phyloP scores from a whole-genome alignment of 148 eudicot species.

The Salicornia ramosissima region DNA sequence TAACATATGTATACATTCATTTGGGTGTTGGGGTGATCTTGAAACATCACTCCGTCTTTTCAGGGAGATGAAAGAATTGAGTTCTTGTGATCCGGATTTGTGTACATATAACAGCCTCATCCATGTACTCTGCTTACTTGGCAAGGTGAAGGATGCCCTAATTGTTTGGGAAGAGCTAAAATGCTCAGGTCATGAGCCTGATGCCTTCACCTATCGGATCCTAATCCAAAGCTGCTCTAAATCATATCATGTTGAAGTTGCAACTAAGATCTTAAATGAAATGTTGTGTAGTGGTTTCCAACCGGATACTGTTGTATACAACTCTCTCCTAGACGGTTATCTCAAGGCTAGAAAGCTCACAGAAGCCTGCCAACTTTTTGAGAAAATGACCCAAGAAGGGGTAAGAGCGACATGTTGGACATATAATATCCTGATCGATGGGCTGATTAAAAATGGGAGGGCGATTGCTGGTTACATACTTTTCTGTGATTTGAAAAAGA shows the following conservation, averaged over 20 bases:
- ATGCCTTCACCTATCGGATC: conserved; percentile 66
- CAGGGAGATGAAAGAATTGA: conserved; percentile 62
- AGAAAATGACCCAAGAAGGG: conserved; percentile 76
- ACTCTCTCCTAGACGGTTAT: conserved; percentile 67
- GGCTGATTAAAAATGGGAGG: conserved; percentile 72
- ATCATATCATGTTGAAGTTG: conserved; percentile 53
- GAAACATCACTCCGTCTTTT: conserved; percentile 50
- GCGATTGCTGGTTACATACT: conserved; percentile 59
- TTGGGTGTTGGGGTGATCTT: conserved; percentile 84
- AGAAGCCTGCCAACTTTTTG: conserved; percentile 74
- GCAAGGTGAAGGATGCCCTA: conserved; percentile 70
- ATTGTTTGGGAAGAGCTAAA: conserved; percentile 71
- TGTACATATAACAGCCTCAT: conserved; percentile 85
- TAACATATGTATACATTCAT: conserved; percentile 75
- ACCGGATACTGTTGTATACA: conserved; percentile 60
- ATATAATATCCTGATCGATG: conserved; percentile 75
- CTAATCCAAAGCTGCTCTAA: conserved; percentile 76
- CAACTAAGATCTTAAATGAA: conserved; percentile 52
- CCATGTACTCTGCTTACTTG: conserved; percentile 59
- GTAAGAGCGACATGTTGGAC: conserved; percentile 69
- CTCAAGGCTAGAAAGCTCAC: conserved; percentile 62
- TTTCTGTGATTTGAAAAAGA: conserved; percentile 71
- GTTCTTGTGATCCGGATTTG: conserved; percentile 51
- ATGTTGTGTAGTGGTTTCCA: conserved; percentile 72
- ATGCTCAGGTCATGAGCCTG: conserved; percentile 75